phyloP scores from a whole-genome alignment of 2,329 filamentous ascomycete genomes.

The Aspergillus melleus region DNA sequence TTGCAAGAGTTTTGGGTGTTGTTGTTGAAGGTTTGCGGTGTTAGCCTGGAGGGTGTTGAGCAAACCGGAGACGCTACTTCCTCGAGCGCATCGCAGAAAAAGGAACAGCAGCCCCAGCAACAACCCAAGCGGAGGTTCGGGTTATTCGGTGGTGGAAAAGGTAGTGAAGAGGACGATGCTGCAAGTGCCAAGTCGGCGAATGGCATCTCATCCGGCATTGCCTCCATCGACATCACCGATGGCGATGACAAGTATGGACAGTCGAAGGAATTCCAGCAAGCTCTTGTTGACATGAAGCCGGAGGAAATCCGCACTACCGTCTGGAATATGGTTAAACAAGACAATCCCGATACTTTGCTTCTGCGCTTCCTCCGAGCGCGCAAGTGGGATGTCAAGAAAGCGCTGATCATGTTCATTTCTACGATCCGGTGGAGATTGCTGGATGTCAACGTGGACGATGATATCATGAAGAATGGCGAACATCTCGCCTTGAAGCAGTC shows the following conservation, averaged over 20 bases:
- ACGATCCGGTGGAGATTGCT: constrained; percentile 87
- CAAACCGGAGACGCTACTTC: constrained; percentile 23
- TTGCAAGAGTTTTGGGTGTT: constrained; percentile 82
- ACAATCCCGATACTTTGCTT: constrained; percentile 83
- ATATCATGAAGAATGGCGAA: constrained; percentile 79
- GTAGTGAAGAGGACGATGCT: constrained; percentile 41
- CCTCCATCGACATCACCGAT: constrained; percentile 45
- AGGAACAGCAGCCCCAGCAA: constrained; percentile 51
- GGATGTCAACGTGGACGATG: constrained; percentile 85
- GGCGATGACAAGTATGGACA: constrained; percentile 91
- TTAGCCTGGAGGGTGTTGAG: constrained; percentile 41
- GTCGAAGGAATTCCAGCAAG: constrained; percentile 80
- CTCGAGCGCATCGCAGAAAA: constrained; percentile 35
- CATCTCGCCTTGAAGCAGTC: constrained; percentile 62
- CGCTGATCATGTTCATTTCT: constrained; percentile 88
- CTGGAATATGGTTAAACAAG: constrained; percentile 94
- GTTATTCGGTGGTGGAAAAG: constrained; percentile 67
- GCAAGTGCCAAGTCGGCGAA: constrained; percentile 36
- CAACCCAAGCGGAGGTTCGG: constrained; percentile 69
- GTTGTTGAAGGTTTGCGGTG: constrained; percentile 73
- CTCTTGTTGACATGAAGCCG: constrained; percentile 72
- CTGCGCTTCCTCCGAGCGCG: constrained; percentile 83
- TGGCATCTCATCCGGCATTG: constrained; percentile 38
- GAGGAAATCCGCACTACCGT: constrained; percentile 78
- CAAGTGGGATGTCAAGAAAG: constrained; percentile 94